phyloP scores from a whole-genome alignment of 371 early-diverging fungal species.

The Apophysomyces ossiformis region DNA sequence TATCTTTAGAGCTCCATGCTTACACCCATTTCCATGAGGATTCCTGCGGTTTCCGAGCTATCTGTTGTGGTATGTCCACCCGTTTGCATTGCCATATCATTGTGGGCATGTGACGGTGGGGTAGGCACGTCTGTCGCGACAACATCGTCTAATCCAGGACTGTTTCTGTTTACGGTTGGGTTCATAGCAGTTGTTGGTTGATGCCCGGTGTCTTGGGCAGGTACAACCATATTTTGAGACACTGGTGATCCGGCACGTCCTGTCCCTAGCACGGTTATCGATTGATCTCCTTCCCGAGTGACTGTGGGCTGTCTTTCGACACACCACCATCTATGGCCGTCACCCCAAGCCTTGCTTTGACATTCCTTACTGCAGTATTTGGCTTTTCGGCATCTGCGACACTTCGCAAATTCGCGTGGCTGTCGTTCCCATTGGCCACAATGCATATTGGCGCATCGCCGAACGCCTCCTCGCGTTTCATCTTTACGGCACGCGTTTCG shows the following conservation, averaged over 20 bases:
- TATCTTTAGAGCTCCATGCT: conserved; percentile 23
- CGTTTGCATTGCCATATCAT: conserved; percentile 10
- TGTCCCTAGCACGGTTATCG: conserved; percentile 3
- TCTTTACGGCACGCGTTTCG: conserved; percentile 81
- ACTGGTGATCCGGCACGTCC: background rate
- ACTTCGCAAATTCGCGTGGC: conserved; percentile 80
- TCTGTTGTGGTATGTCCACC: conserved; percentile 11
- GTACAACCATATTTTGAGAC: background rate
- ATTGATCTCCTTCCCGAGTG: conserved; percentile 6
- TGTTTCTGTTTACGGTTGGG: background rate
- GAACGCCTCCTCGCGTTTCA: conserved; percentile 68
- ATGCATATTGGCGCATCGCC: conserved; percentile 74
- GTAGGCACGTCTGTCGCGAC: conserved; percentile 6
- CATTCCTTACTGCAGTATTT: conserved; percentile 80
- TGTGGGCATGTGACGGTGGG: conserved; percentile 11
- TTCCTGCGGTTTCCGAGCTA: conserved; percentile 17
- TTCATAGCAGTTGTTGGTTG: background rate
- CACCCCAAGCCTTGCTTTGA: conserved; percentile 78
- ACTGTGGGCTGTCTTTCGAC: conserved; percentile 54
- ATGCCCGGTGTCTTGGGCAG: background rate
- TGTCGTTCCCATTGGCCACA: conserved; percentile 77
- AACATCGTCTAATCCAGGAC: conserved; percentile 1
- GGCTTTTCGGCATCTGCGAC: conserved; percentile 79
- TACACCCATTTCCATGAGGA: conserved; percentile 30
- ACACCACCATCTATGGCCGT: conserved; percentile 85